Evolutionary conservation across 495 filamentous ascomycete genomes (phyloP).

Genomic region (Astrothelium macrocarpum): DNA sequence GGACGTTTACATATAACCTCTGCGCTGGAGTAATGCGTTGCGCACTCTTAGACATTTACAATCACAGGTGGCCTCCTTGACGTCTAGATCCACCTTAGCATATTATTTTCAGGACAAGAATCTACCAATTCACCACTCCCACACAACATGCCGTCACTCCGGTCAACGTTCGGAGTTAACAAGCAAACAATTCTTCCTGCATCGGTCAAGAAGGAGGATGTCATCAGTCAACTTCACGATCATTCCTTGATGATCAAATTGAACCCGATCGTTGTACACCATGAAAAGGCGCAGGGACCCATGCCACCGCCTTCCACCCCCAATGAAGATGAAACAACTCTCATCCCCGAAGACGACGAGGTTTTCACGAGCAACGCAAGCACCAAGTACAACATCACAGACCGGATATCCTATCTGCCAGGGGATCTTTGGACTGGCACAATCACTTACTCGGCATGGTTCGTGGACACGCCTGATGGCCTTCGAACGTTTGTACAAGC

Average conservation of each 20-base stretch:
- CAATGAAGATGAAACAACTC: background rate
- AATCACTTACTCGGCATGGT: conserved; percentile 1
- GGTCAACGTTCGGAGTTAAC: background rate
- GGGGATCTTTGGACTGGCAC: background rate
- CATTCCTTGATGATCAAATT: background rate
- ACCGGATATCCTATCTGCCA: conserved; percentile 7
- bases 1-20: background rate
- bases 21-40: background rate
- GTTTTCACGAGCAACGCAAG: background rate
- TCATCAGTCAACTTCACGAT: background rate
- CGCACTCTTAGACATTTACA: background rate
- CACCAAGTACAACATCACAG: conserved; percentile 5
- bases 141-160: background rate
- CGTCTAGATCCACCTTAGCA: no score
- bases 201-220: background rate
- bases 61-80: no score
- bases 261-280: background rate
- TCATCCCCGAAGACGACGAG: background rate
- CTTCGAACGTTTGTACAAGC: conserved; percentile 1
- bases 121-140: background rate
- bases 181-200: background rate
- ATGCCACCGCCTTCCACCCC: background rate
- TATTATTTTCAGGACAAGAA: background rate
- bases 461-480: background rate
- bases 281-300: background rate